phyloP scores from a whole-genome alignment of 2,329 filamentous ascomycete genomes.

The Fusarium luffae region DNA sequence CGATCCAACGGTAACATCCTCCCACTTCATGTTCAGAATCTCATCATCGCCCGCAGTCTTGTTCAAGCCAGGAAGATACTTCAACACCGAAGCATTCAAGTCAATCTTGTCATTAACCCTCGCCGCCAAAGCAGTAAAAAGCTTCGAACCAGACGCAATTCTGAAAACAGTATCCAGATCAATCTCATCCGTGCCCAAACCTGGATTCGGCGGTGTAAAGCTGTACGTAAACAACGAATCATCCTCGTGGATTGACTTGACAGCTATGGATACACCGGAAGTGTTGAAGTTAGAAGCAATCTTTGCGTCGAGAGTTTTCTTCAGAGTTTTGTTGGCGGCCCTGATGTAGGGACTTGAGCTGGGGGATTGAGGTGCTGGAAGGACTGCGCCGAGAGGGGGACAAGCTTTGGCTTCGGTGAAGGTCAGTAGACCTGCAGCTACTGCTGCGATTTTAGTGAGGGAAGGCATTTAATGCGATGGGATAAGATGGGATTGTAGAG shows the following conservation, averaged over 20 bases:
- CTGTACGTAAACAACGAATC: constrained; percentile 53
- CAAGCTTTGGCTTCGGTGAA: constrained; percentile 50
- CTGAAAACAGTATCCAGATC: constrained; percentile 50
- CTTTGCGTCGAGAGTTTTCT: constrained; percentile 41
- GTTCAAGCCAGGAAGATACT: constrained; percentile 56
- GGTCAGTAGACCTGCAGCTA: constrained; percentile 25
- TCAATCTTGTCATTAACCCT: constrained; percentile 47
- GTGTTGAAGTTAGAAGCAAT: constrained; percentile 44
- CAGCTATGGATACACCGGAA: constrained; percentile 53
- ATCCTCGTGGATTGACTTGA: constrained; percentile 57
- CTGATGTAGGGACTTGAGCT: constrained; percentile 47
- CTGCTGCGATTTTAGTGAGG: constrained; percentile 21
- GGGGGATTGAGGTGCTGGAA: constrained; percentile 52
- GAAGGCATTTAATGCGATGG: constrained; percentile 18
- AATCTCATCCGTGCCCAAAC: constrained; percentile 41
- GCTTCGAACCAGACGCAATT: constrained; percentile 51
- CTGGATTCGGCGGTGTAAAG: constrained; percentile 52
- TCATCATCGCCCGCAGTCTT: constrained; percentile 42
- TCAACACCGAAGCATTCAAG: constrained; percentile 56
- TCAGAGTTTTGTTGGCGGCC: constrained; percentile 41
- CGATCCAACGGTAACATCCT: constrained; percentile 58
- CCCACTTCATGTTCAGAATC: constrained; percentile 55
- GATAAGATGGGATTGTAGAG: background rate
- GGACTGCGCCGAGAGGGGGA: constrained; percentile 56
- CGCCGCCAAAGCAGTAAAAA: constrained; percentile 49